Evolutionary conservation across 1,284 basidiomycete species (phyloP).

Genomic region (Austroboletus novae-zelandiae): DNA sequence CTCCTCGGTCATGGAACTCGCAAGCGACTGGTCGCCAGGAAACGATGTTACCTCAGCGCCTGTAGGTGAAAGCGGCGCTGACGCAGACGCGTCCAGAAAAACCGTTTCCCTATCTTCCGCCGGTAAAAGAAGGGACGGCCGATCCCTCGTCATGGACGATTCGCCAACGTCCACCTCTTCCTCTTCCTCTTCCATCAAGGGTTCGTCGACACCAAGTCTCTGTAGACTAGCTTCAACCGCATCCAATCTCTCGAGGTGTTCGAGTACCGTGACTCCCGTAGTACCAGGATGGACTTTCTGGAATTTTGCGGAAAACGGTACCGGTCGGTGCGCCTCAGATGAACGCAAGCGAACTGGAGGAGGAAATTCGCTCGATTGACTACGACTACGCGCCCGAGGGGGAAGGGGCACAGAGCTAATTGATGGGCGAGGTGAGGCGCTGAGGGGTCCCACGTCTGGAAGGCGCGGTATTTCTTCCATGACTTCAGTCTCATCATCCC

Average conservation of each 20-base stretch:
- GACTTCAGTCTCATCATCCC: conserved; percentile 84
- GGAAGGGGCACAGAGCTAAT: conserved; percentile 61
- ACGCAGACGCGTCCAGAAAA: conserved; percentile 34
- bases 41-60: conserved; percentile 49
- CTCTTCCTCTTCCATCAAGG: conserved; percentile 47
- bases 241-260: conserved; percentile 78
- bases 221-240: conserved; percentile 77
- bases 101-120: conserved; percentile 17
- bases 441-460: conserved; percentile 37
- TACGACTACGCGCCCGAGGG: conserved; percentile 57
- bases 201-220: conserved; percentile 59
- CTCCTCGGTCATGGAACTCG: conserved; percentile 62
- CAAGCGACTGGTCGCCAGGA: conserved; percentile 47
- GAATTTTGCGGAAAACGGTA: conserved; percentile 77
- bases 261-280: conserved; percentile 74
- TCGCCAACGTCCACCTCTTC: conserved; percentile 55
- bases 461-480: conserved; percentile 46
- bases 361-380: conserved; percentile 65
- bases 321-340: conserved; percentile 66
- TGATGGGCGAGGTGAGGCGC: conserved; percentile 56
- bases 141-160: conserved; percentile 31
- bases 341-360: conserved; percentile 63
- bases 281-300: conserved; percentile 77
- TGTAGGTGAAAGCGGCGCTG: conserved; percentile 45
- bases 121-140: conserved; percentile 23